These are phyloP conservation scores for Eragrostis nindensis DNA, from an alignment of 176 grass and related monocot genomes.

Conservation along the genomic window DNA sequence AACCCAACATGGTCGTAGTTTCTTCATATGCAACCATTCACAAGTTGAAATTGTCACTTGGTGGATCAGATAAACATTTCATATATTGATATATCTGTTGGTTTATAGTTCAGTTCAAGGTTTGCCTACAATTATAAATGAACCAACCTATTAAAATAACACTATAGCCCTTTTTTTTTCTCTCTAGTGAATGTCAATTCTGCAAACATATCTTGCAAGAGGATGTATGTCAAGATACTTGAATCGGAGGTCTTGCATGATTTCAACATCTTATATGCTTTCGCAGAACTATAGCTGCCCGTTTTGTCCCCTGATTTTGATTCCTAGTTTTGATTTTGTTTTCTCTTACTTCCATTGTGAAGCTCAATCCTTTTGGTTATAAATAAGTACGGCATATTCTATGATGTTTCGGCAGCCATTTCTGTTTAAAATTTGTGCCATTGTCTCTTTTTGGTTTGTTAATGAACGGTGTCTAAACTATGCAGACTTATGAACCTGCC, in stretches of 20 bases:
- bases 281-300: not conserved
- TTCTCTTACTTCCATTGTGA: constrained; percentile 14
- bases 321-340: constrained; percentile 21
- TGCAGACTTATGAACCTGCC: constrained; percentile 79
- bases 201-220: no score
- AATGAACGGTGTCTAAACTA: constrained; percentile 34
- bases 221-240: constrained; percentile 2
- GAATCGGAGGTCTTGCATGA: constrained; percentile 9
- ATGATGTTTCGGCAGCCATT: constrained; percentile 5
- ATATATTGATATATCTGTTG: not conserved
- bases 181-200: no score
- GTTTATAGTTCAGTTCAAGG: constrained; percentile 11
- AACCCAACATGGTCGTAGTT: not conserved
- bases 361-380: not conserved
- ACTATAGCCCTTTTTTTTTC: not conserved
- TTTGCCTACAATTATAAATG: constrained; percentile 14
- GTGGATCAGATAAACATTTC: not conserved
- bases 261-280: not conserved
- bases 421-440: constrained; percentile 27
- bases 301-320: constrained; percentile 3
- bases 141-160: constrained; percentile 4
- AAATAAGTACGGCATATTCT: not conserved
- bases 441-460: constrained; percentile 28
- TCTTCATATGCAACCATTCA: constrained; percentile 10
- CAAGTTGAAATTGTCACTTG: not conserved